Percentiles rank a stretch among this genome's conserved stretches.
Conservation (phyloP, 2,329 filamentous ascomycete genomes). For the Diaporthe nobilis region DNA sequence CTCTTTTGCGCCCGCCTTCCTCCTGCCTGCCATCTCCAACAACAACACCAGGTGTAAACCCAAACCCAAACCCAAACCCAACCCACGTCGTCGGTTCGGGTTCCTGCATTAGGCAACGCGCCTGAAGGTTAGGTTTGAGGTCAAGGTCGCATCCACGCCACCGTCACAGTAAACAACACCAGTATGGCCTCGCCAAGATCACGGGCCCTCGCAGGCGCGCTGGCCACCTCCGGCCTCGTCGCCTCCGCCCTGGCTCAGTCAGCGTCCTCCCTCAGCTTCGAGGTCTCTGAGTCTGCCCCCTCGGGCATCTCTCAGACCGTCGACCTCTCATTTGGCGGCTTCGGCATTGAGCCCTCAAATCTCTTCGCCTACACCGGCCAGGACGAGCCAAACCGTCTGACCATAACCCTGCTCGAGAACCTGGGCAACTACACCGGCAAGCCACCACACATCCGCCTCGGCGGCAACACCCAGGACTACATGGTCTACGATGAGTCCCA, state of each 20-base stretch:
- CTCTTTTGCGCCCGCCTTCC: neutral
- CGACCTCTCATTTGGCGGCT: constrained; percentile 61
- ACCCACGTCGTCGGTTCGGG: constrained; percentile 23
- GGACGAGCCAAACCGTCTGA: constrained; percentile 57
- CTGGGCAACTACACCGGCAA: constrained; percentile 63
- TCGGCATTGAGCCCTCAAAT: constrained; percentile 67
- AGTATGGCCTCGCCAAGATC: constrained; percentile 36
- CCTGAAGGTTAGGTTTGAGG: neutral
- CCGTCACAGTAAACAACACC: constrained; percentile 10
- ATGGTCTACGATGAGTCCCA: constrained; percentile 59
- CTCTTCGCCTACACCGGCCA: constrained; percentile 65
- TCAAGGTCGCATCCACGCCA: constrained; percentile 10
- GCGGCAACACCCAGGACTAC: constrained; percentile 66
- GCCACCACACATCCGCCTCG: constrained; percentile 63
- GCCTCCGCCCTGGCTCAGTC: constrained; percentile 37
- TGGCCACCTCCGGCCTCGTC: constrained; percentile 23
- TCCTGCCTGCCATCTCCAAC: neutral
- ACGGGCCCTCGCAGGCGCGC: constrained; percentile 33
- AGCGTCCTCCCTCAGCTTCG: constrained; percentile 18
- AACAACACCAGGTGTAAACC: neutral
- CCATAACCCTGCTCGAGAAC: constrained; percentile 63
- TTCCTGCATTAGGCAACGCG: constrained; percentile 32
- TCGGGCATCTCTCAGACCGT: constrained; percentile 44
- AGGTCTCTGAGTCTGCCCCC: constrained; percentile 32
- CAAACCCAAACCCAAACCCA: constrained; percentile 1